phyloP scores from a whole-genome alignment of 148 eudicot species.

The Nepenthes mirabilis region DNA sequence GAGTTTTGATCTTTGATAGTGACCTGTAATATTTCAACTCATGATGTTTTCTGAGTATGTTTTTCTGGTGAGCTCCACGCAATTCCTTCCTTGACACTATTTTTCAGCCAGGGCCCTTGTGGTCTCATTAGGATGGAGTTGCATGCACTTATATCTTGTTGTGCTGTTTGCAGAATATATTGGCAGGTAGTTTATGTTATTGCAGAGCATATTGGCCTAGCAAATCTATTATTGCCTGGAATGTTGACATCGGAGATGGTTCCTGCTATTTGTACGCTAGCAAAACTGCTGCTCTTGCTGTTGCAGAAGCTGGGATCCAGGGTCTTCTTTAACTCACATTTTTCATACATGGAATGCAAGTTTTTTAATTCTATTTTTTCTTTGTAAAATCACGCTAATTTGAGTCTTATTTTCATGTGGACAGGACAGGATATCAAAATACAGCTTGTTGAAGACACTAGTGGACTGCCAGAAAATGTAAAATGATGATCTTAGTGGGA shows the following conservation, averaged over 20 bases:
- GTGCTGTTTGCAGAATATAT: conserved; percentile 11
- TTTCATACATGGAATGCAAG: neutral
- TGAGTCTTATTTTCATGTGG: conserved; percentile 14
- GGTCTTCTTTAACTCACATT: conserved; percentile 24
- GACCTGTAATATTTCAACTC: no score
- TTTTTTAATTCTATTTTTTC: neutral
- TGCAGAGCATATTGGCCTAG: conserved; percentile 88
- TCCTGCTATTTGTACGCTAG: conserved; percentile 65
- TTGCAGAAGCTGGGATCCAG: conserved; percentile 42
- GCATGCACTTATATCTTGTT: neutral
- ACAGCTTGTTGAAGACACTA: conserved; percentile 40
- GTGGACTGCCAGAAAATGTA: conserved; percentile 54
- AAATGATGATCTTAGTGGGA: neutral
- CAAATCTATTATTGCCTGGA: conserved; percentile 63
- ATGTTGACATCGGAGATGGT: conserved; percentile 44
- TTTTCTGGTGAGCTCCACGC: no score
- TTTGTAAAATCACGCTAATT: neutral
- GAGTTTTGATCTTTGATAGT: no score
- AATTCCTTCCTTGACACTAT: neutral
- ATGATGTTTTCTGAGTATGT: neutral
- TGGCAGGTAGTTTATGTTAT: conserved; percentile 42
- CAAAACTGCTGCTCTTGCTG: conserved; percentile 45
- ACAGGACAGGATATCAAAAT: conserved; percentile 70
- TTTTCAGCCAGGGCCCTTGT: neutral
- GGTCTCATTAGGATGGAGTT: no score